A percentile compares a stretch with the other conserved stretches of the same genome.
Conservation (phyloP, 2,329 filamentous ascomycete species). For the Apiospora rasikravindrae region DNA sequence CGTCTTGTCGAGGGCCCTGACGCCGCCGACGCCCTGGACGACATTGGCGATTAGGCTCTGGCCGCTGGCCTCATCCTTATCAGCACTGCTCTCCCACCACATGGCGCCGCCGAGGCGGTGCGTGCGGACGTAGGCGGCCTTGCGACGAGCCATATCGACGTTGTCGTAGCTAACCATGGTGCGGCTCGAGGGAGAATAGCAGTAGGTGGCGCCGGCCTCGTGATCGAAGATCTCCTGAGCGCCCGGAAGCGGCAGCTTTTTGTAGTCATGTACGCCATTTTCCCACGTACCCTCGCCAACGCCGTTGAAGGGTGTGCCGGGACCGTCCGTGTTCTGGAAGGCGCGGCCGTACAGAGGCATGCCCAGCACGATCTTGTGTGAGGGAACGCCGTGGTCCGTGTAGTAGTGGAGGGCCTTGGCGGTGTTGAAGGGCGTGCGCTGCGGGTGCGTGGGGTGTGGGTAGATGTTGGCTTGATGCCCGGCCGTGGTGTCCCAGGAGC, state of each 20-base stretch:
- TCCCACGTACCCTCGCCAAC: constrained; percentile 85
- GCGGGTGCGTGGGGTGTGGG: constrained; percentile 59
- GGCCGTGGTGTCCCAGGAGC: constrained; percentile 74
- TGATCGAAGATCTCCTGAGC: constrained; percentile 69
- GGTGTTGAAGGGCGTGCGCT: constrained; percentile 79
- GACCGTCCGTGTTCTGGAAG: constrained; percentile 79
- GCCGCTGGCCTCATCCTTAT: constrained; percentile 61
- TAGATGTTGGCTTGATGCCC: constrained; percentile 86
- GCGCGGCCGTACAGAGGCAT: constrained; percentile 93
- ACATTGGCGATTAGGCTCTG: constrained; percentile 73
- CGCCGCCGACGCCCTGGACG: constrained; percentile 63
- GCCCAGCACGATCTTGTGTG: constrained; percentile 81
- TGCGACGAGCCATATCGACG: constrained; percentile 67
- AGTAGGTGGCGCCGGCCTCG: constrained; percentile 74
- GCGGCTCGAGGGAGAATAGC: constrained; percentile 67
- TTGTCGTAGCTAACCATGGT: constrained; percentile 84
- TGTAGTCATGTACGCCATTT: constrained; percentile 86
- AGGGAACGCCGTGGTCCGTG: constrained; percentile 62
- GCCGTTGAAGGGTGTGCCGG: constrained; percentile 71
- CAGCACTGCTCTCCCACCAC: constrained; percentile 94
- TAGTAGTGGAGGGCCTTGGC: constrained; percentile 75
- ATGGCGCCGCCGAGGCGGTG: constrained; percentile 82
- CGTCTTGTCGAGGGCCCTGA: constrained; percentile 52
- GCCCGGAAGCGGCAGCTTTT: constrained; percentile 74
- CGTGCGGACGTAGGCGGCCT: constrained; percentile 73